Conservation (phyloP, 108 stramenopile genomes). For the Conticribra guillardii region DNA sequence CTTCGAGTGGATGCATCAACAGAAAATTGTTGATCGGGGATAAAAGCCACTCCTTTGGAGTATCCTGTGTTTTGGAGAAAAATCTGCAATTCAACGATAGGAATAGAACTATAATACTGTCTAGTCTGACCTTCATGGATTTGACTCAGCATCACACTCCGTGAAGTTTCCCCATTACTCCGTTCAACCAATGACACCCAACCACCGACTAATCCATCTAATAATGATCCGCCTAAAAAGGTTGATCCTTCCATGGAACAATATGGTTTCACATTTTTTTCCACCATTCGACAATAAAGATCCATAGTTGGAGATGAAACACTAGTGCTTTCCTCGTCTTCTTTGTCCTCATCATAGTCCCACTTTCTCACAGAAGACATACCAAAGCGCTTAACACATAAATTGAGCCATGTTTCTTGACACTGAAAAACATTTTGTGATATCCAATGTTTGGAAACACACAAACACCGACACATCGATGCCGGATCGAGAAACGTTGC, state of each 20-base stretch:
- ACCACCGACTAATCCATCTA: slow-evolving; percentile 60
- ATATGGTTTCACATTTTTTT: slow-evolving; percentile 65
- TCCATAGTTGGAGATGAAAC: slow-evolving; percentile 18
- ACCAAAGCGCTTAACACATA: slow-evolving; percentile 74
- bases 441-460: slow-evolving; percentile 55
- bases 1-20: slow-evolving; percentile 86
- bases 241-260: slow-evolving; percentile 45
- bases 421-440: slow-evolving; percentile 52
- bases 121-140: slow-evolving; percentile 32
- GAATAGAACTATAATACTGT: slow-evolving; percentile 46
- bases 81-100: slow-evolving; percentile 77
- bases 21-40: slow-evolving; percentile 65
- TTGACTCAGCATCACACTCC: slow-evolving; percentile 56
- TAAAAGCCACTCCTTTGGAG: slow-evolving; percentile 41
- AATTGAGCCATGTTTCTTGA: slow-evolving; percentile 59
- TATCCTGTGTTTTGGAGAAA: slow-evolving; percentile 82
- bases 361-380: slow-evolving; percentile 68
- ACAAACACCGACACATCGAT: slow-evolving; percentile 54
- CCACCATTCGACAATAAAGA: slow-evolving; percentile 70
- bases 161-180: slow-evolving; percentile 85
- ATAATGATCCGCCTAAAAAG: slow-evolving; percentile 58
- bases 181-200: slow-evolving; percentile 82
- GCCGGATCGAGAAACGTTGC: slow-evolving; percentile 70
- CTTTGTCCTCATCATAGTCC: slow-evolving; percentile 63
- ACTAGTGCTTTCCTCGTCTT: slow-evolving; percentile 41